Evolutionary conservation across 805 yeast genomes (phyloP).

Genomic region (Huiozyma naganishii): DNA sequence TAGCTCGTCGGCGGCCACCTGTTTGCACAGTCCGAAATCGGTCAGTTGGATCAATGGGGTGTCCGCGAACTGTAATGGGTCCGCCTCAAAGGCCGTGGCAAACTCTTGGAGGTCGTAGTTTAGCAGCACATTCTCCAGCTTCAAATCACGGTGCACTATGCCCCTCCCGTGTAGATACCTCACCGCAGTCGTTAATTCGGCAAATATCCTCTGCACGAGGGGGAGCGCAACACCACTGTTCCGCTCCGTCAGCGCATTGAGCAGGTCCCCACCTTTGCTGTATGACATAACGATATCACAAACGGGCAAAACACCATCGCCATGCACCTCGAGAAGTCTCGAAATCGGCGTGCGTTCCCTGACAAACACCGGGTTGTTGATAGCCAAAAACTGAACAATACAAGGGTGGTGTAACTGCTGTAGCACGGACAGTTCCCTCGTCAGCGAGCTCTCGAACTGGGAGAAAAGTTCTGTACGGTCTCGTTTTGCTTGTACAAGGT

Average conservation of each 20-base stretch:
- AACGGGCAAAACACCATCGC: slow-evolving; percentile 18
- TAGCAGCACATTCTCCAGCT: slow-evolving; percentile 72
- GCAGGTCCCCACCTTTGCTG: slow-evolving; percentile 78
- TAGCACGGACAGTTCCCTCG: slow-evolving; percentile 68
- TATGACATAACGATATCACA: slow-evolving; percentile 56
- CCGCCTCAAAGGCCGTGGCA: neutral
- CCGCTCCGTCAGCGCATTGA: slow-evolving; percentile 41
- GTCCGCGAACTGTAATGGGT: neutral
- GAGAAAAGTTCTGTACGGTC: slow-evolving; percentile 33
- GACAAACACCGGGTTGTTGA: slow-evolving; percentile 21
- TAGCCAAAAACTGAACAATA: slow-evolving; percentile 50
- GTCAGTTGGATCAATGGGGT: slow-evolving; percentile 47
- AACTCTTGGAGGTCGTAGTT: slow-evolving; percentile 25
- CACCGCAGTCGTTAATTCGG: slow-evolving; percentile 62
- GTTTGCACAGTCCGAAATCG: slow-evolving; percentile 83
- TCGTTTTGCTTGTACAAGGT: slow-evolving; percentile 14
- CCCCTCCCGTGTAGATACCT: slow-evolving; percentile 54
- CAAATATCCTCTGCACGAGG: slow-evolving; percentile 50
- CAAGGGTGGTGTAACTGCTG: slow-evolving; percentile 53
- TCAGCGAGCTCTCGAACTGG: slow-evolving; percentile 49
- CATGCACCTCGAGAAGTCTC: slow-evolving; percentile 17
- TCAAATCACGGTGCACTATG: slow-evolving; percentile 84
- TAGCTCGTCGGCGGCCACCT: slow-evolving; percentile 48
- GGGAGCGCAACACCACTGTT: slow-evolving; percentile 36
- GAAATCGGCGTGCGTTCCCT: slow-evolving; percentile 21